phyloP scores from a whole-genome alignment of 1,284 basidiomycete species.

The Bondarzewia mesenterica region DNA sequence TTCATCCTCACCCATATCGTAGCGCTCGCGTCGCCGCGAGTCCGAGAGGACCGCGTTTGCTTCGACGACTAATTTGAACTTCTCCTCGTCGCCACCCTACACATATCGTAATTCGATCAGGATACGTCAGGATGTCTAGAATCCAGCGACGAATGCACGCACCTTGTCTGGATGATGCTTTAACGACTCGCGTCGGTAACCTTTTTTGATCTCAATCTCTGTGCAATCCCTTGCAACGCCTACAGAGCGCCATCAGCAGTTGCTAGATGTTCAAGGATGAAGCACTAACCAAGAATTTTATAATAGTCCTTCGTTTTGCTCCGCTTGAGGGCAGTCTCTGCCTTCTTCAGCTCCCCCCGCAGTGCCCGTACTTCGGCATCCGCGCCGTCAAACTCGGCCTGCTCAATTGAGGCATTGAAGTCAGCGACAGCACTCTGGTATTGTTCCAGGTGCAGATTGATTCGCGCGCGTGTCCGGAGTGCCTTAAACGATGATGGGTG shows the following conservation, averaged over 20 bases:
- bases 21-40: constrained; percentile 55
- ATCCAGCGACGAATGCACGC: constrained; percentile 8
- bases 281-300: constrained; percentile 50
- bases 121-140: neutral
- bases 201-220: constrained; percentile 74
- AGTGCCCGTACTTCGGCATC: constrained; percentile 59
- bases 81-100: constrained; percentile 75
- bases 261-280: neutral
- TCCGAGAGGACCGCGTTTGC: constrained; percentile 74
- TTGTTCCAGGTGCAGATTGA: constrained; percentile 66
- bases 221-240: constrained; percentile 48
- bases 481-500: constrained; percentile 74
- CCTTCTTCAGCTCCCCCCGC: constrained; percentile 64
- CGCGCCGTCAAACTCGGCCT: constrained; percentile 50
- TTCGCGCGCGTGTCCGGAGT: constrained; percentile 76
- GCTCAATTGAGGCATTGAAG: constrained; percentile 72
- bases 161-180: constrained; percentile 84
- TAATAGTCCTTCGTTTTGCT: constrained; percentile 85
- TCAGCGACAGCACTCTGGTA: constrained; percentile 70
- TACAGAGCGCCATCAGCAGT: constrained; percentile 3
- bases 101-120: neutral
- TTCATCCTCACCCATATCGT: constrained; percentile 73
- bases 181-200: constrained; percentile 66
- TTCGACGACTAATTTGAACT: constrained; percentile 78
- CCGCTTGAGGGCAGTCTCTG: constrained; percentile 69